Conservation (phyloP, 768 basidiomycete species). For the Suillus variegatus region DNA sequence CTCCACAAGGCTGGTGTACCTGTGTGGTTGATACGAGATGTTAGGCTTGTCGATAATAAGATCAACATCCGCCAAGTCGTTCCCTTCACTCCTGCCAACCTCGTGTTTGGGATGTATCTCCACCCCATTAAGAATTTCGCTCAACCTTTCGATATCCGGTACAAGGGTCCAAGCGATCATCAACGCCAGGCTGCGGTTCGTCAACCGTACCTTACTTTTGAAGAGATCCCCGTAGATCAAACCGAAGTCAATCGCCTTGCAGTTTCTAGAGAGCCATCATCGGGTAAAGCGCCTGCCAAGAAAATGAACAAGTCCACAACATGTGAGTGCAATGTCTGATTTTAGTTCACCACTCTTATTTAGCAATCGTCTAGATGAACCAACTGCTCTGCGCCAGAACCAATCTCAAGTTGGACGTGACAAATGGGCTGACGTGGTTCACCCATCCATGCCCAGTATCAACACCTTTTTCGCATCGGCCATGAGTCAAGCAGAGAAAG, state of each 20-base stretch:
- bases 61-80: neutral
- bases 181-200: neutral
- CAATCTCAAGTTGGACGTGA: too few relatives aligned
- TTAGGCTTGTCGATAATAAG: neutral
- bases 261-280: neutral
- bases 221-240: neutral
- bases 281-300: neutral
- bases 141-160: neutral
- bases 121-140: neutral
- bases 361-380: too few relatives aligned
- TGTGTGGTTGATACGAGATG: neutral
- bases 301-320: too few relatives aligned
- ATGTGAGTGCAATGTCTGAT: too few relatives aligned
- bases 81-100: neutral
- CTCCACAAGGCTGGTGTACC: slow-evolving; percentile 1
- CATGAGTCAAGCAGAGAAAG: too few relatives aligned
- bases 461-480: too few relatives aligned
- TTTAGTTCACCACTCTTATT: too few relatives aligned
- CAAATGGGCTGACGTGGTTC: too few relatives aligned
- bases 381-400: too few relatives aligned
- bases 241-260: neutral
- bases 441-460: too few relatives aligned
- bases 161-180: neutral
- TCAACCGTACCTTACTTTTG: neutral
- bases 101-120: neutral